These are phyloP conservation scores for Trichoderma atroviride DNA, from an alignment of 2,329 filamentous ascomycete genomes.

Conservation along the genomic window DNA sequence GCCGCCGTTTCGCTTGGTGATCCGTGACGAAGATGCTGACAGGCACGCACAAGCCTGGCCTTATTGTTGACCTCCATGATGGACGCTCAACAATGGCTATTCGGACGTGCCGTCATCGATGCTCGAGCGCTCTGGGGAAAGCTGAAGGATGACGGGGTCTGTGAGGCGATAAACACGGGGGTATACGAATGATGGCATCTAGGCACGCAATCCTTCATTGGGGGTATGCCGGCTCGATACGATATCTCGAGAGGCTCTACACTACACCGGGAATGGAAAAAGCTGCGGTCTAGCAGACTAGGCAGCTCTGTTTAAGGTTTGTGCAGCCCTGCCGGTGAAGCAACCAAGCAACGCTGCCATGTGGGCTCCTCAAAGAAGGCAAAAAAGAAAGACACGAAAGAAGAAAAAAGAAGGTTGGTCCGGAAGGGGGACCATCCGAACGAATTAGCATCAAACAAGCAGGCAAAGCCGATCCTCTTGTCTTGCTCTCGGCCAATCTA, in stretches of 20 bases:
- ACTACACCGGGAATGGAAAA: neutral
- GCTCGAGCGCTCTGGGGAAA: neutral
- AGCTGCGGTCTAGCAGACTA: neutral
- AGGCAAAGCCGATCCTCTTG: too few relatives aligned
- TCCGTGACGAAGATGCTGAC: neutral
- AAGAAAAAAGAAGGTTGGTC: neutral
- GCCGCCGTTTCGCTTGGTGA: neutral
- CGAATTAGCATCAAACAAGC: neutral
- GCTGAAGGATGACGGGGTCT: neutral
- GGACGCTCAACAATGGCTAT: neutral
- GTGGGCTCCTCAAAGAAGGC: neutral
- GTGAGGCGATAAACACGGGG: neutral
- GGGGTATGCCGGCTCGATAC: neutral
- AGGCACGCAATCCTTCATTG: neutral
- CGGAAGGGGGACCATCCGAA: neutral
- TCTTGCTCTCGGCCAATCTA: neutral
- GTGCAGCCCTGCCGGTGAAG: neutral
- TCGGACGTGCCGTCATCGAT: neutral
- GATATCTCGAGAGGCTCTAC: neutral
- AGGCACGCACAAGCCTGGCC: neutral
- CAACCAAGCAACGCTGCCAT: conserved; percentile 15
- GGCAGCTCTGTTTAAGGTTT: conserved; percentile 1
- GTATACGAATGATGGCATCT: neutral
- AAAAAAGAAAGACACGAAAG: neutral
- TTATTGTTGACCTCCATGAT: neutral